These are phyloP conservation scores for Phaseolus coccineus DNA, from an alignment of 331 rosid genomes.

Conservation along the genomic window DNA sequence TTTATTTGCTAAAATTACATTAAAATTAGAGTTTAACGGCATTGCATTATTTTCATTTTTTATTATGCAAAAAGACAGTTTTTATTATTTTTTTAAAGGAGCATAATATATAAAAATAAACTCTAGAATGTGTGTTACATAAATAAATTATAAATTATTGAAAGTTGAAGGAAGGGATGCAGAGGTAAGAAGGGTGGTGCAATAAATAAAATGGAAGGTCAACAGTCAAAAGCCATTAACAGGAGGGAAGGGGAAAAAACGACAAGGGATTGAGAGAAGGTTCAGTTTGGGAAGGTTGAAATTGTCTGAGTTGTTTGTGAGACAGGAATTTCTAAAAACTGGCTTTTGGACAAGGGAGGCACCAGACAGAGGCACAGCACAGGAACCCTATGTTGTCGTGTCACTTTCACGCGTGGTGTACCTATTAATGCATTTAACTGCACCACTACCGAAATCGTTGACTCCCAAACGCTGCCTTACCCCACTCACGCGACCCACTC, in stretches of 20 bases:
- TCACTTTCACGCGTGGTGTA: slow-evolving; percentile 59
- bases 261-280: slow-evolving; percentile 11
- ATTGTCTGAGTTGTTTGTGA: neutral
- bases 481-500: slow-evolving; percentile 17
- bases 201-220: slow-evolving; percentile 8
- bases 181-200: no score
- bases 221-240: slow-evolving; percentile 32
- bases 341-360: slow-evolving; percentile 2
- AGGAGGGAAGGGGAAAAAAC: neutral
- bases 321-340: slow-evolving; percentile 34
- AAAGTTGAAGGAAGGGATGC: neutral
- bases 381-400: slow-evolving; percentile 42
- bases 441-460: slow-evolving; percentile 57
- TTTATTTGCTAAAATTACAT: no score
- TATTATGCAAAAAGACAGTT: no score
- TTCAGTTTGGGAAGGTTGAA: slow-evolving; percentile 24
- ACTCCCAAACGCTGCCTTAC: slow-evolving; percentile 40
- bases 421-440: slow-evolving; percentile 42
- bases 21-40: no score
- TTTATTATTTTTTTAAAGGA: no score
- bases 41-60: no score
- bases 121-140: no score
- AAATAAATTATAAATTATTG: no score
- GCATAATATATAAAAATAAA: no score
- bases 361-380: slow-evolving; percentile 27